Percentiles rank a stretch among this genome's conserved stretches.
phyloP scores from a whole-genome alignment of 2,329 filamentous ascomycete species.

The Phialophora expanda region DNA sequence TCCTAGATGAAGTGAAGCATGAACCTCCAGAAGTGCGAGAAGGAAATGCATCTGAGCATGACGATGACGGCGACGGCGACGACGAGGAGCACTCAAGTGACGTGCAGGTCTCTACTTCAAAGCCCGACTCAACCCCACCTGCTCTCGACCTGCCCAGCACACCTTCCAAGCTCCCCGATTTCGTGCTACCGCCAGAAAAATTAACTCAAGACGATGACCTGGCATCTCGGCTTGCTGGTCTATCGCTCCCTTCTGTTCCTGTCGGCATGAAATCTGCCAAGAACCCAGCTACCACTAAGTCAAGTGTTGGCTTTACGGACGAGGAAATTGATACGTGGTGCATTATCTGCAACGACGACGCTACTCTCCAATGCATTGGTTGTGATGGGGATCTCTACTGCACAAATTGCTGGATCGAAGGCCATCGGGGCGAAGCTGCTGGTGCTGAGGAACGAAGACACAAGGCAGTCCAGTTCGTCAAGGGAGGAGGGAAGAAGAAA shows the following conservation, averaged over 20 bases:
- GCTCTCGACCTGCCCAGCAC: slow-evolving; percentile 33
- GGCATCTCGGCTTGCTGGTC: slow-evolving; percentile 36
- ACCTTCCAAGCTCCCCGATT: slow-evolving; percentile 34
- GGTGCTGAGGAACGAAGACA: slow-evolving; percentile 74
- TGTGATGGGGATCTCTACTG: slow-evolving; percentile 79
- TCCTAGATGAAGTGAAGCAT: slow-evolving; percentile 42
- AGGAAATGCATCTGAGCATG: slow-evolving; percentile 5
- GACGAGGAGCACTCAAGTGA: slow-evolving; percentile 9
- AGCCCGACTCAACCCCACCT: neutral
- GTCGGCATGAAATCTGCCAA: slow-evolving; percentile 28
- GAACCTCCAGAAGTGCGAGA: slow-evolving; percentile 26
- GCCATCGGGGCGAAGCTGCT: slow-evolving; percentile 72
- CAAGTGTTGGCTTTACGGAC: slow-evolving; percentile 58
- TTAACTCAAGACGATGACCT: slow-evolving; percentile 35
- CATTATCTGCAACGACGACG: slow-evolving; percentile 80
- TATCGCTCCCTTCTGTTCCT: slow-evolving; percentile 41
- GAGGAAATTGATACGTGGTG: slow-evolving; percentile 80
- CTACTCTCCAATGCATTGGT: slow-evolving; percentile 71
- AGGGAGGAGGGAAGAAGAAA: slow-evolving; percentile 37
- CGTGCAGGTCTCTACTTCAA: neutral
- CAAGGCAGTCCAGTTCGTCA: slow-evolving; percentile 64
- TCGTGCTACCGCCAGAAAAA: slow-evolving; percentile 9
- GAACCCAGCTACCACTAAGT: slow-evolving; percentile 42
- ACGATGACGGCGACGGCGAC: neutral
- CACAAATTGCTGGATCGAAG: slow-evolving; percentile 77